Evolutionary conservation across 768 basidiomycete species (phyloP), one percentile per base, ranked within the genome.

Genomic region (Termitomyces sp.): DNA sequence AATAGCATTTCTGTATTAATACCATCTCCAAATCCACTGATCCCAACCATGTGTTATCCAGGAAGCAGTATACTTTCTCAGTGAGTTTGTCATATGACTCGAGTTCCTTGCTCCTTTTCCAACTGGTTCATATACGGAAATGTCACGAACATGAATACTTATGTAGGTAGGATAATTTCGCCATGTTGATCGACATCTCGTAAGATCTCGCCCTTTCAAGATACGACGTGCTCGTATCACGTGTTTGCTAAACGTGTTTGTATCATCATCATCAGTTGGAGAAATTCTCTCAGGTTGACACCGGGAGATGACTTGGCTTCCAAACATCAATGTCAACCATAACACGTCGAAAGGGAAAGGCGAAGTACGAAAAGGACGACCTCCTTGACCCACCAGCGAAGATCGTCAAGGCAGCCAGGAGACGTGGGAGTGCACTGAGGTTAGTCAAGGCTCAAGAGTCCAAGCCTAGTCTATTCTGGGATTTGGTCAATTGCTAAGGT

Each of bases 321-420:
- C 46, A 24, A 27, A 16, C 50, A 37, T 22, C 48, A 18, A 63
- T 63, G 62, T 56, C 62, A 18, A 37, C 56, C 20, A 52, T 20
- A 47, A 46, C 53, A 16, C 57, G 58, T 46, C 56, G 56, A 14
- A 56, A 53, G 22, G 56, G 59, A n/a, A 63, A 48, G 20, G 49
- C 59, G 16, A 58, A 58, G 27, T 53, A 55, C 41, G 44, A 58
- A 5, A 59, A 59, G 43, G 48, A 53, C 24, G 59, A 55, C 41
- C 52, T 63, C 24, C 18, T 37, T 5, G 43, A 57, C 43, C 61
- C 55, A 29, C 55, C 61, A 34, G 32, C 43, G 34, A 54, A 59
- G 37, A 22, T 59, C 22, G 26, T 59, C 1, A 47, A 34, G 29
- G 61, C 46, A 2, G 24, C 20, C 8, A 57, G 37, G 36, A 57